phyloP scores from a whole-genome alignment of 75 land plant genomes.

The Larix kaempferi region DNA sequence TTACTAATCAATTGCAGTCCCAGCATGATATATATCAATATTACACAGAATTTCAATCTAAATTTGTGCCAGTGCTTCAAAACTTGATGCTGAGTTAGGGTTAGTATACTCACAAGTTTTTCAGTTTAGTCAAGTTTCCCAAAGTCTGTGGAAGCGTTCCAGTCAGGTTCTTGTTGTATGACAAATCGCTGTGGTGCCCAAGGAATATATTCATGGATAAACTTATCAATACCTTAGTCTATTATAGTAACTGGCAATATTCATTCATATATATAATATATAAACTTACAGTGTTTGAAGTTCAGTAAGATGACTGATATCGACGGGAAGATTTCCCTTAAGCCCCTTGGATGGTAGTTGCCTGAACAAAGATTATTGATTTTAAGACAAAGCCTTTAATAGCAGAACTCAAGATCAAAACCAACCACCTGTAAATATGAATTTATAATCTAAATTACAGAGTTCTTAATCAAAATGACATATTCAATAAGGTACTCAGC shows the following conservation, averaged over 20 bases:
- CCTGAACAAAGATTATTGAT: background rate
- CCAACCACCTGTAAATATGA: too few species aligned
- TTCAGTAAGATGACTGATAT: background rate
- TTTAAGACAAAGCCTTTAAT: too few species aligned
- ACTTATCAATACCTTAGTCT: background rate
- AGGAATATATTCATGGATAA: too few species aligned
- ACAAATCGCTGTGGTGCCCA: background rate
- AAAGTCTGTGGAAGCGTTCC: background rate
- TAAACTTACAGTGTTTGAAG: background rate
- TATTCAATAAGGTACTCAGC: too few species aligned
- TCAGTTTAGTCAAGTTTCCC: background rate
- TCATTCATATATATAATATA: too few species aligned
- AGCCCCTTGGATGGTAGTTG: conserved; percentile 2
- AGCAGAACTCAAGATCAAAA: too few species aligned
- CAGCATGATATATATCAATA: background rate
- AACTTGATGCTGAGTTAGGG: background rate
- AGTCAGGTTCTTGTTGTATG: background rate
- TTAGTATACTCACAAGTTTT: background rate
- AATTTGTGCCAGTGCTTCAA: background rate
- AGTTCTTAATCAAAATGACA: too few species aligned
- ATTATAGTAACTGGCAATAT: background rate
- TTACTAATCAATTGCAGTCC: background rate
- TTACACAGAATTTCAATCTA: background rate
- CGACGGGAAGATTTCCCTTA: conserved; percentile 3
- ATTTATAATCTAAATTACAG: too few species aligned